phyloP scores from a whole-genome alignment of 202 grass and related monocot genomes.

The Musa balbisiana region DNA sequence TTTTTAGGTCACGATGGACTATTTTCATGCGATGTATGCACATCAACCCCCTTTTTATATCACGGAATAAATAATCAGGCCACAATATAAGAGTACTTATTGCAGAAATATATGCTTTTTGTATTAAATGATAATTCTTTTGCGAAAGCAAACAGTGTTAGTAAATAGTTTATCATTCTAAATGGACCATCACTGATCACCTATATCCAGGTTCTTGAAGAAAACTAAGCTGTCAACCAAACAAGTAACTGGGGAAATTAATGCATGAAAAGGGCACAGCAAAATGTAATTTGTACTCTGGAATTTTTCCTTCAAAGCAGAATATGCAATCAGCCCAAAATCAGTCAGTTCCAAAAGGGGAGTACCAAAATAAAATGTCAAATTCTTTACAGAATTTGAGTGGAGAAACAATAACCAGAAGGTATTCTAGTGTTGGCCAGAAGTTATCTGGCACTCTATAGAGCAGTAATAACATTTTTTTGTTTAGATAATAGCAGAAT shows the following conservation, averaged over 20 bases:
- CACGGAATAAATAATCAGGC: conserved; percentile 16
- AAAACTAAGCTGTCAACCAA: background rate
- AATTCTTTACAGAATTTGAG: too few species aligned
- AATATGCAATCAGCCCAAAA: background rate
- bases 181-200: too few species aligned
- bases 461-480: too few species aligned
- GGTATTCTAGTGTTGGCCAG: too few species aligned
- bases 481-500: too few species aligned
- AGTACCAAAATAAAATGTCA: too few species aligned
- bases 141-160: too few species aligned
- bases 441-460: too few species aligned
- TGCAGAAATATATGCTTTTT: background rate
- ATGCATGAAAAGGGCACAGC: background rate
- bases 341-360: background rate
- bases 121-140: too few species aligned
- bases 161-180: too few species aligned
- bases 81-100: background rate
- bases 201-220: background rate
- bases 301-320: background rate
- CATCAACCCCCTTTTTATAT: conserved; percentile 73
- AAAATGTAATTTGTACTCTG: background rate
- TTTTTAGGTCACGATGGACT: conserved; percentile 95
- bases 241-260: background rate
- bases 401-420: too few species aligned
- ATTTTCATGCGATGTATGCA: conserved; percentile 99